Evolutionary conservation across 2,329 filamentous ascomycete genomes (phyloP), one percentile per base, ranked within the genome.

Genomic region (Cordyceps militaris): DNA sequence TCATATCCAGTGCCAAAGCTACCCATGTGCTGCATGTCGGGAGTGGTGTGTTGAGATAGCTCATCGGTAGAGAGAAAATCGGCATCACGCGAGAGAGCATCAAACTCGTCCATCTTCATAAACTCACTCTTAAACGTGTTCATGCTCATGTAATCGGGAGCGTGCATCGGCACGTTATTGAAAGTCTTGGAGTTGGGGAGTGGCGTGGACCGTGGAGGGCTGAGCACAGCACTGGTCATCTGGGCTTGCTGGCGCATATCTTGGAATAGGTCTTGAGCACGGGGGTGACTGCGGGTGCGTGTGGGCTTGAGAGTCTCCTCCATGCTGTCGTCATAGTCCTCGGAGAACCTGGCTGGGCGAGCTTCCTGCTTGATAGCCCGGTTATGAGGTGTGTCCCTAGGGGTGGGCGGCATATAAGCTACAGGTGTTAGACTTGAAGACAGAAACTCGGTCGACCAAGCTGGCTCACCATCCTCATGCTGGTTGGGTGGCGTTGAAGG

Each of bases 361-460:
- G 70, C 62, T 48, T 73, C 68, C 38, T 75, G 72, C 70, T 79
- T 78, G 46, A 69, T 65, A 43, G 73, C 64, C 51, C 74, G 72
- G 60, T 79, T 72, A 61, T 79, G 77, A 44, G 86, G 85, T 21
- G 84, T 88, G 54, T 84, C 82, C 65, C 80, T 81, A 55, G 87
- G 86, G 28, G 87, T 89, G 47, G 85, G 80, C 58, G 86, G 86
- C 62, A 83, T 82, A 64, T 83, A 86, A 63, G 75, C 85, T 85
- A 59, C 54, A 32, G 24, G 47, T 13, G 43, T 61, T 30, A 56
- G 38, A 14, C 11, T 30, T 0, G 26, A 23, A 4, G 4, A 44
- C 10, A 9, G 34, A 60, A 56, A 23, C 9, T 48, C n/a, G 19
- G n/a, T 24, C n/a, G 13, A 30, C 34, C 13, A 30, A 16, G 16